Evolutionary conservation across 352 stramenopile genomes (phyloP).

Genomic region (Phytopythium sindhum): DNA sequence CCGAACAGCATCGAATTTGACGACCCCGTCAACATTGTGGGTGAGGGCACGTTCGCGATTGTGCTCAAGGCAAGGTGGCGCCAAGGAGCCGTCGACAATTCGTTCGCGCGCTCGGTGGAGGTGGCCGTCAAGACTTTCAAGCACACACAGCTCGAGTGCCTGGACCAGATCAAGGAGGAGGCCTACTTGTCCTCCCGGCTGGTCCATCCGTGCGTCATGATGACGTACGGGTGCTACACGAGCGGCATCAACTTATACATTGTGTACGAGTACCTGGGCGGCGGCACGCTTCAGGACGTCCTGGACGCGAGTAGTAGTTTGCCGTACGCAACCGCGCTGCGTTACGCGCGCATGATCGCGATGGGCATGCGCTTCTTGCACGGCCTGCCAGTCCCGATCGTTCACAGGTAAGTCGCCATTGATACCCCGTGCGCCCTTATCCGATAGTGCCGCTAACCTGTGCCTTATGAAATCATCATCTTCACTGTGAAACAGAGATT

Average conservation of each 20-base stretch:
- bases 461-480: not conserved
- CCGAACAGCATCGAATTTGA: slow-evolving; percentile 77
- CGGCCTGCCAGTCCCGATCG: slow-evolving; percentile 64
- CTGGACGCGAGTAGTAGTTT: slow-evolving; percentile 47
- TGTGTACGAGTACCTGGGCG: slow-evolving; percentile 77
- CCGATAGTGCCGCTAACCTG: not conserved
- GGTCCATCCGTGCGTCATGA: slow-evolving; percentile 79
- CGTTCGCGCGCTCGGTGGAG: slow-evolving; percentile 44
- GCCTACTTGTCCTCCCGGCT: slow-evolving; percentile 77
- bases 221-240: slow-evolving; percentile 82
- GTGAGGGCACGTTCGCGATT: slow-evolving; percentile 76
- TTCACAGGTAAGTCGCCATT: slow-evolving; percentile 44
- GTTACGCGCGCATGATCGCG: slow-evolving; percentile 77
- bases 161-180: slow-evolving; percentile 82
- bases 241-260: slow-evolving; percentile 79
- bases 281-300: slow-evolving; percentile 76
- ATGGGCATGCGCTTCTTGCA: slow-evolving; percentile 83
- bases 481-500: slow-evolving; percentile 25
- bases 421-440: too few species aligned
- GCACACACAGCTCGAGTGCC: slow-evolving; percentile 65
- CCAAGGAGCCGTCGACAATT: slow-evolving; percentile 44
- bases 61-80: slow-evolving; percentile 73
- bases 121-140: slow-evolving; percentile 85
- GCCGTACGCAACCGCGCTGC: slow-evolving; percentile 61
- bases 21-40: slow-evolving; percentile 72